These are phyloP conservation scores for Spirogloea muscicola DNA, from an alignment of 139 green algal genomes.

Conservation along the genomic window DNA sequence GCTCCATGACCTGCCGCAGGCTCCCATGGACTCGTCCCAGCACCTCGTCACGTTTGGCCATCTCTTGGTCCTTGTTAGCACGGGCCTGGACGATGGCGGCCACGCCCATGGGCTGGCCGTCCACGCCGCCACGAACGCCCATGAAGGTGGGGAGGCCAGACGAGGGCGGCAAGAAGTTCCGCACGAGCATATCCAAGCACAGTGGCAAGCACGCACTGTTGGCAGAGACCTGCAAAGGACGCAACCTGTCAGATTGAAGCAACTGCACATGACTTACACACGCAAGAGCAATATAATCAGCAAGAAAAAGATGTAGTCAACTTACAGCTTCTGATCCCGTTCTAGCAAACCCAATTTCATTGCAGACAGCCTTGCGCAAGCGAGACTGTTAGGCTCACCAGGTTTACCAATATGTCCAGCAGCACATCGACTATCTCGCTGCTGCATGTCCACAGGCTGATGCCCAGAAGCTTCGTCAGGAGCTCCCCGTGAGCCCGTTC, in stretches of 20 bases:
- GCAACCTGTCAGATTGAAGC: too few species aligned
- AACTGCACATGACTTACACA: too few species aligned
- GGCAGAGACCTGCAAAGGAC: constrained; percentile 26
- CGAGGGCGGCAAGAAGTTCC: constrained; percentile 36
- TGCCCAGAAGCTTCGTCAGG: constrained; percentile 22
- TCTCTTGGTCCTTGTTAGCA: constrained; percentile 14
- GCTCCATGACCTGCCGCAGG: not conserved
- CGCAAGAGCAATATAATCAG: too few species aligned
- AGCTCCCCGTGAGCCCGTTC: constrained; percentile 22
- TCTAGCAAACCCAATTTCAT: too few species aligned
- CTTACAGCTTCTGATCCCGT: too few species aligned
- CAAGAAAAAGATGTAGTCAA: too few species aligned
- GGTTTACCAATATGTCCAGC: constrained; percentile 22
- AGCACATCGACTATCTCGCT: constrained; percentile 4
- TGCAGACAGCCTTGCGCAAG: too few species aligned
- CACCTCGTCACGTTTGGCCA: constrained; percentile 5
- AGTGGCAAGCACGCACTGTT: constrained; percentile 20
- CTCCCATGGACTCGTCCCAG: constrained; percentile 5
- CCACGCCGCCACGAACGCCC: not conserved
- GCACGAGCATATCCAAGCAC: constrained; percentile 34
- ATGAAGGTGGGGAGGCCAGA: constrained; percentile 28
- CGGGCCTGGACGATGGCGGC: constrained; percentile 13
- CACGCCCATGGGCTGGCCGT: not conserved
- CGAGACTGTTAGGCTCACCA: too few species aligned
- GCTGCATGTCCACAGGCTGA: constrained; percentile 23